phyloP scores from a whole-genome alignment of 164 flowering plant species.

The Vitis labrusca region DNA sequence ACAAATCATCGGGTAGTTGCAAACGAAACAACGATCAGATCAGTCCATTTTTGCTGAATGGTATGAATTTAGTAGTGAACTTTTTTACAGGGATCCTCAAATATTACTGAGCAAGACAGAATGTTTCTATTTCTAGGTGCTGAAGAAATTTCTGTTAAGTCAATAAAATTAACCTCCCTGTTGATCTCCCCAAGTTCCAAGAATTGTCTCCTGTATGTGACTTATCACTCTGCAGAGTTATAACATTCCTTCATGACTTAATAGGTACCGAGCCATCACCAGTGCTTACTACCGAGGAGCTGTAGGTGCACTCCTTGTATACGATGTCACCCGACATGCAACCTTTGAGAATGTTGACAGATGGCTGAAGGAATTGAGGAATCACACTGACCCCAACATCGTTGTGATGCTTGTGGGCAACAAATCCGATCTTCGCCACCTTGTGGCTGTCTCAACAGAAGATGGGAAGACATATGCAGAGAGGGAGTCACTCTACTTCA shows the following conservation, averaged over 20 bases:
- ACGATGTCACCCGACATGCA: slow-evolving; percentile 60
- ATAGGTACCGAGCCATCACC: slow-evolving; percentile 75
- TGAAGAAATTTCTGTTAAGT: not conserved
- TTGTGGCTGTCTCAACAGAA: slow-evolving; percentile 60
- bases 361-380: slow-evolving; percentile 65
- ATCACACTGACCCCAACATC: slow-evolving; percentile 72
- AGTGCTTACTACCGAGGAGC: slow-evolving; percentile 80
- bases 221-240: too few species aligned
- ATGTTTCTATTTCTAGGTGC: too few species aligned
- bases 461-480: slow-evolving; percentile 65
- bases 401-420: slow-evolving; percentile 77
- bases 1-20: too few species aligned
- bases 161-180: too few species aligned
- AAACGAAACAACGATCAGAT: too few species aligned
- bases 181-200: not conserved
- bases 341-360: slow-evolving; percentile 66
- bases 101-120: too few species aligned
- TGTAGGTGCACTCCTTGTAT: slow-evolving; percentile 68
- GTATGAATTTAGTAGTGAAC: too few species aligned
- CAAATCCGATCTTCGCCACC: slow-evolving; percentile 73
- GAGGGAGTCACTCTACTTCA: slow-evolving; percentile 62
- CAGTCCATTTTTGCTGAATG: too few species aligned
- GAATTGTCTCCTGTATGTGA: not conserved
- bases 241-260: not conserved
- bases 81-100: too few species aligned